Evolutionary conservation across 495 filamentous ascomycete species (phyloP).

Genomic region (Neurospora sp.): DNA sequence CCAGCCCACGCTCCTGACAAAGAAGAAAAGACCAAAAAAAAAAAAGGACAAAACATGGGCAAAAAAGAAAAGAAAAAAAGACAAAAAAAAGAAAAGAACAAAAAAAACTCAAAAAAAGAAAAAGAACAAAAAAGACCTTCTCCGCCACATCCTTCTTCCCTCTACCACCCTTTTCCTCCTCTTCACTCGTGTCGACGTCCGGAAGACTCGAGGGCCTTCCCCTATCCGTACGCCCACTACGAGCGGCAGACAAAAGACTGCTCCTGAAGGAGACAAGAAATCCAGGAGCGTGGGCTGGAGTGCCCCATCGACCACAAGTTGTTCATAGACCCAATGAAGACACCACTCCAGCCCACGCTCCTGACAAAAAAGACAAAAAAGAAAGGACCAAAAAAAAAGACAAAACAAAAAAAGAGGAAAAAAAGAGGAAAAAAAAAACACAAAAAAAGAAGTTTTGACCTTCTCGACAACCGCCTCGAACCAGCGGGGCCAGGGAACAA

Average conservation of each 20-base stretch:
- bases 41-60: background rate
- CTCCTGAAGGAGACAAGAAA: conserved; percentile 59
- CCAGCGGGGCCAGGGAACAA: background rate
- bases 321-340: conserved; percentile 96
- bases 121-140: background rate
- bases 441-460: background rate
- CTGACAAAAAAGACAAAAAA: background rate
- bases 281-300: conserved; percentile 77
- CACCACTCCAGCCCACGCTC: conserved; percentile 37
- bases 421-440: too few relatives aligned
- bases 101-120: too few relatives aligned
- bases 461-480: background rate
- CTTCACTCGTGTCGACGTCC: background rate
- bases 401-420: too few relatives aligned
- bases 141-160: background rate
- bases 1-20: background rate
- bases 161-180: background rate
- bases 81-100: background rate
- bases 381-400: background rate
- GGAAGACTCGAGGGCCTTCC: background rate
- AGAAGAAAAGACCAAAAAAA: background rate
- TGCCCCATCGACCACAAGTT: conserved; percentile 93
- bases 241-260: background rate
- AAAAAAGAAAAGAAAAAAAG: too few relatives aligned
- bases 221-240: background rate